phyloP scores from a whole-genome alignment of 2,329 filamentous ascomycete species.

The Botrytis fabae region DNA sequence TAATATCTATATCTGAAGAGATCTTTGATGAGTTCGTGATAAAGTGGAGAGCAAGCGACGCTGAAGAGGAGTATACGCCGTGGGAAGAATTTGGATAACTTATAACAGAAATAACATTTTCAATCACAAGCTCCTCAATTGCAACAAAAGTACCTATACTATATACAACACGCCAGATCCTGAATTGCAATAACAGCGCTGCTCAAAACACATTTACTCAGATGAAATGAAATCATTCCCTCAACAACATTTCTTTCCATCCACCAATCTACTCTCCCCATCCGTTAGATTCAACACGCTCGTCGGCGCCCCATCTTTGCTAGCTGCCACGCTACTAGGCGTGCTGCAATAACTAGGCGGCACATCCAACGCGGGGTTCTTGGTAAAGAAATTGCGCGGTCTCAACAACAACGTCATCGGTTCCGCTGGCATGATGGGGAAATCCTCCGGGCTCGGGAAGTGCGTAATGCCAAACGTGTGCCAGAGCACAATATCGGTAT shows the following conservation, averaged over 20 bases:
- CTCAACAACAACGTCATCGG: constrained; percentile 68
- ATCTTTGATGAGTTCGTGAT: no score
- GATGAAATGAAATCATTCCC: neutral
- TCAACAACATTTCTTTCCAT: constrained; percentile 11
- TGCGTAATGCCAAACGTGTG: constrained; percentile 91
- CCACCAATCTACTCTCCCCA: constrained; percentile 20
- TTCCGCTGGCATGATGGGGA: constrained; percentile 87
- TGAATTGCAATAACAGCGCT: neutral
- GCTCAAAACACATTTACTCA: no score
- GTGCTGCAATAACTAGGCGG: constrained; percentile 67
- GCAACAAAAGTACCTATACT: neutral
- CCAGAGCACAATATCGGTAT: constrained; percentile 88
- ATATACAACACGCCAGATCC: neutral
- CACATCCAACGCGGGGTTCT: constrained; percentile 60
- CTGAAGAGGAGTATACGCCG: neutral
- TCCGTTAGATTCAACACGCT: constrained; percentile 21
- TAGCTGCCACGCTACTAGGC: constrained; percentile 63
- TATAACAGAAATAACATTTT: neutral
- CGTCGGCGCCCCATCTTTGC: neutral
- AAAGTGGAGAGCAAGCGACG: neutral
- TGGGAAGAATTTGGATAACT: neutral
- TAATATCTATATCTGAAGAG: no score
- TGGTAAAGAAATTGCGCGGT: constrained; percentile 59
- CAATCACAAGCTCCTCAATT: neutral
- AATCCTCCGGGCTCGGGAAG: constrained; percentile 87